These are phyloP conservation scores for Clathrospora elynae DNA, from an alignment of 2,329 filamentous ascomycete genomes.

Conservation along the genomic window DNA sequence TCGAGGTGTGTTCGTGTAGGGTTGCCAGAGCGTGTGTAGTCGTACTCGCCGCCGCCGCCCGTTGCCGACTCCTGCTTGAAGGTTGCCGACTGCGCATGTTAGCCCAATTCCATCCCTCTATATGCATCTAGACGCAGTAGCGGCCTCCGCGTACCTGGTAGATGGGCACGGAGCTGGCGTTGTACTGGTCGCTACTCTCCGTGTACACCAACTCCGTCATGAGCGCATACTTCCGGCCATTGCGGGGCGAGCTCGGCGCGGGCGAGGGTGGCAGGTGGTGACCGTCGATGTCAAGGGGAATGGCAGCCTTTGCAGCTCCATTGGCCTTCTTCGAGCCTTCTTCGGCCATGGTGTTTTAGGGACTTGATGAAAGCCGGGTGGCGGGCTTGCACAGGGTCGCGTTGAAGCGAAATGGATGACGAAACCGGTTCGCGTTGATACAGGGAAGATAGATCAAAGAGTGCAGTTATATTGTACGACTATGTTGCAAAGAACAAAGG, in stretches of 20 bases:
- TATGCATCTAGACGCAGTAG: neutral
- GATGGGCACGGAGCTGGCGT: constrained; percentile 92
- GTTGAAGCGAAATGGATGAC: constrained; percentile 26
- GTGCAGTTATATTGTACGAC: no score
- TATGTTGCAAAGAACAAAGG: constrained; percentile 7
- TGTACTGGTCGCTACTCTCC: constrained; percentile 95
- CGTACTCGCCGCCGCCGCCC: constrained; percentile 85
- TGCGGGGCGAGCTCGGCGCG: constrained; percentile 86
- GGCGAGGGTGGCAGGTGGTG: constrained; percentile 65
- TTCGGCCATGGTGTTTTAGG: constrained; percentile 35
- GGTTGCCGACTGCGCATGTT: constrained; percentile 74
- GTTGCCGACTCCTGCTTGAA: constrained; percentile 89
- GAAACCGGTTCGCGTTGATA: constrained; percentile 11
- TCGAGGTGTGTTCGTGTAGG: constrained; percentile 95
- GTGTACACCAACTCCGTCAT: constrained; percentile 97
- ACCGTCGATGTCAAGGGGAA: constrained; percentile 46
- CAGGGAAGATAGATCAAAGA: no score
- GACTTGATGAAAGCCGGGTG: constrained; percentile 17
- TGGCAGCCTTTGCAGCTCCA: constrained; percentile 50
- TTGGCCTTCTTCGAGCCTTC: constrained; percentile 44
- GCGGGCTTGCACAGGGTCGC: constrained; percentile 14
- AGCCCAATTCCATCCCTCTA: constrained; percentile 6
- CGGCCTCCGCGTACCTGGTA: constrained; percentile 71
- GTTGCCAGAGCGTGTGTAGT: constrained; percentile 97
- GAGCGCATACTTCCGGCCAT: constrained; percentile 86